Evolutionary conservation across 192 early-diverging fungal species (phyloP).

Genomic region (Linnemannia hyalina): DNA sequence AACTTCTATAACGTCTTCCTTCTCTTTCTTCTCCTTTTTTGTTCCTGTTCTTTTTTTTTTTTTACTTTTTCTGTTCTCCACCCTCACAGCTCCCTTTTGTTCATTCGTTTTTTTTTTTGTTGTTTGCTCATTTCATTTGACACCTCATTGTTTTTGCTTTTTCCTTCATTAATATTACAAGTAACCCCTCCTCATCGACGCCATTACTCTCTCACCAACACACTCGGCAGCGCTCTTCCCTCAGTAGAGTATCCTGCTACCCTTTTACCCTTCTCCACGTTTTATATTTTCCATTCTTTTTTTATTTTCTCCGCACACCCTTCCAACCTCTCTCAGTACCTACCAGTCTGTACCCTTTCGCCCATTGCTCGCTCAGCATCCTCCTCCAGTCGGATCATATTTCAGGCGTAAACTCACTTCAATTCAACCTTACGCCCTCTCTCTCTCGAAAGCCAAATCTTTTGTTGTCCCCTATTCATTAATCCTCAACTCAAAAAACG

Average conservation of each 20-base stretch:
- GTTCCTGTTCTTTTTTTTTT: background rate
- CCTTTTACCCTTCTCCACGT: background rate
- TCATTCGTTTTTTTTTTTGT: background rate
- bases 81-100: background rate
- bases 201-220: background rate
- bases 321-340: background rate
- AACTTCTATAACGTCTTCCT: background rate
- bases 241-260: background rate
- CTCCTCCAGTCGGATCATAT: background rate
- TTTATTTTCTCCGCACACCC: slow-evolving; percentile 5
- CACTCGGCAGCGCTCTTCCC: background rate
- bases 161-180: background rate
- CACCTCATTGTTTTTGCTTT: background rate
- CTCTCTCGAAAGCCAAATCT: too few species aligned
- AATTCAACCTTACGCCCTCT: background rate
- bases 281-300: background rate
- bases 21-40: background rate
- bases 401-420: background rate
- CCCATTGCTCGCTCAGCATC: background rate
- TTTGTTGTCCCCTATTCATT: too few species aligned
- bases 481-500: background rate
- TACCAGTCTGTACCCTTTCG: background rate
- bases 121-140: slow-evolving; percentile 1
- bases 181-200: background rate
- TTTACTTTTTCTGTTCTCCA: background rate